Percentiles rank a stretch among this genome's conserved stretches.
Evolutionary conservation across 2,329 filamentous ascomycete genomes (phyloP).

Genomic region (Pseudopyricularia cyperi): DNA sequence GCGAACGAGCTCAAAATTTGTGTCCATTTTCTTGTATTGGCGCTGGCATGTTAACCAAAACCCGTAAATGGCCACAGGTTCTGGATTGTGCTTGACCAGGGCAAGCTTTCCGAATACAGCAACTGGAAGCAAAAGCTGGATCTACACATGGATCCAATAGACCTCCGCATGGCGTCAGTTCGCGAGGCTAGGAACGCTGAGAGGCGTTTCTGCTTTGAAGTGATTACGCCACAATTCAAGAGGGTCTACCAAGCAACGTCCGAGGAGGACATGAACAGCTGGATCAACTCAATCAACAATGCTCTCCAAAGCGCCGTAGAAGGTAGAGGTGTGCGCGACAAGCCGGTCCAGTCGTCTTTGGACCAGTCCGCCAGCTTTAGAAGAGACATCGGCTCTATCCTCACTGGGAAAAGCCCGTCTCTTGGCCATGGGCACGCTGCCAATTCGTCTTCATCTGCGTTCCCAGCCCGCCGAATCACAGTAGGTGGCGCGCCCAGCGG

Average conservation of each 20-base stretch:
- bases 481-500: constrained; percentile 69
- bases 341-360: constrained; percentile 27
- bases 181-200: constrained; percentile 91
- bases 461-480: constrained; percentile 74
- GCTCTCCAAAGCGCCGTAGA: constrained; percentile 93
- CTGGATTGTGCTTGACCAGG: constrained; percentile 96
- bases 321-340: constrained; percentile 50
- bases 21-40: background rate
- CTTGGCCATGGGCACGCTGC: constrained; percentile 40
- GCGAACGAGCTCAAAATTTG: background rate
- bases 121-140: constrained; percentile 99
- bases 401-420: constrained; percentile 83
- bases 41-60: background rate
- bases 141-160: constrained; percentile 95
- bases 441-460: constrained; percentile 32
- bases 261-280: constrained; percentile 94
- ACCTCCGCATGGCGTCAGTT: constrained; percentile 91
- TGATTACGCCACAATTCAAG: constrained; percentile 93
- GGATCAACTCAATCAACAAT: constrained; percentile 95
- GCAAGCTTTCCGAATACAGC: constrained; percentile 93
- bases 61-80: constrained; percentile 43
- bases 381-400: constrained; percentile 80
- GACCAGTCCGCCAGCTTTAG: constrained; percentile 40
- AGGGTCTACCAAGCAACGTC: constrained; percentile 95
- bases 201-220: constrained; percentile 91